A percentile compares a stretch with the other conserved stretches of the same genome.
Evolutionary conservation across 75 land plant genomes (phyloP).

Genomic region (Pinus tabuliformis): DNA sequence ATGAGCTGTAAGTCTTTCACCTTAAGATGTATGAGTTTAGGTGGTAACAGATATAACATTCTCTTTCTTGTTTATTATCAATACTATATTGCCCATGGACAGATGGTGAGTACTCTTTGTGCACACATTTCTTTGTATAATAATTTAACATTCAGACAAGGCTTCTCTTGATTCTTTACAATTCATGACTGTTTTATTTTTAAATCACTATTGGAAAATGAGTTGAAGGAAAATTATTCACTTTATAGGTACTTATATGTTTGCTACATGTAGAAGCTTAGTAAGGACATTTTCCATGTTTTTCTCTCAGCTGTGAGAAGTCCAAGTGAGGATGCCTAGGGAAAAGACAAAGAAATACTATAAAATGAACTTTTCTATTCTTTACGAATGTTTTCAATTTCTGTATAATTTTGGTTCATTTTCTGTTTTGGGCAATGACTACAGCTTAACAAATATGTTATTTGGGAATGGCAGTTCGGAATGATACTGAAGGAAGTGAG

Average conservation of each 20-base stretch:
- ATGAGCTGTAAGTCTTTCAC: no score
- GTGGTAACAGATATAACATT: no score
- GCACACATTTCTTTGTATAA: no score
- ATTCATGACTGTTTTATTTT: background rate
- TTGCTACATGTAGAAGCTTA: background rate
- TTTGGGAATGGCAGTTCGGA: slow-evolving; percentile 20
- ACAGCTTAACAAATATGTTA: background rate
- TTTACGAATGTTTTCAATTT: background rate
- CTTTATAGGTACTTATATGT: background rate
- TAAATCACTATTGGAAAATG: background rate
- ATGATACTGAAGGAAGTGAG: slow-evolving; percentile 34
- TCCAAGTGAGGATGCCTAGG: background rate
- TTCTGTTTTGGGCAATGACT: background rate
- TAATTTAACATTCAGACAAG: no score
- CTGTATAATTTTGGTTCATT: background rate
- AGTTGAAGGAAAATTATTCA: background rate
- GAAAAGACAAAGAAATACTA: background rate
- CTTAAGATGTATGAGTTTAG: no score
- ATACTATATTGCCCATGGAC: no score
- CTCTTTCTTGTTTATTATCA: no score
- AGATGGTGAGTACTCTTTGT: no score
- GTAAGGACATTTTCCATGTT: background rate
- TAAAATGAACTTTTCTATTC: background rate
- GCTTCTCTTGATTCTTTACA: background rate
- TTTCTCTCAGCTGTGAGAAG: background rate